Conservation (phyloP, 2,329 filamentous ascomycete genomes). For the Emergomyces orientalis region DNA sequence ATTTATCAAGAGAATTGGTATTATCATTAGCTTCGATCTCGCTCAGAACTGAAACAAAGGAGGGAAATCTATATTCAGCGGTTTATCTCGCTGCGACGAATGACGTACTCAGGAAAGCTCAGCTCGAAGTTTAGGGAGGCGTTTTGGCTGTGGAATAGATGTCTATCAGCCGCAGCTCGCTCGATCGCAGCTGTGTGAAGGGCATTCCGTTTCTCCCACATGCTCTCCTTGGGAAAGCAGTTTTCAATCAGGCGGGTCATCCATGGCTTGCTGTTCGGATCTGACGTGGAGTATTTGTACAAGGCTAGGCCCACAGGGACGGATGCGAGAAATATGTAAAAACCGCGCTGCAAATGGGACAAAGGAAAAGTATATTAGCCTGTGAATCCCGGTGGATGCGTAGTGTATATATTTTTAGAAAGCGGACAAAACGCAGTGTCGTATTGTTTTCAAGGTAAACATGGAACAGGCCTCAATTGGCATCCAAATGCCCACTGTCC, state of each 20-base stretch:
- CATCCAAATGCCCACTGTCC: neutral
- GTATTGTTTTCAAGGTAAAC: neutral
- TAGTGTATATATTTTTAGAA: neutral
- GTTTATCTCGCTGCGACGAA: neutral
- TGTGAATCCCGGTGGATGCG: neutral
- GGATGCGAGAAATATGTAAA: conserved; percentile 38
- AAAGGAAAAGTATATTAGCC: neutral
- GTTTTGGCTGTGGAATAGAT: conserved; percentile 46
- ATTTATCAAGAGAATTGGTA: conserved; percentile 4
- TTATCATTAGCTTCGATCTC: neutral
- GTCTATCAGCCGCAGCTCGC: conserved; percentile 53
- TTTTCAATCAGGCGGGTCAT: conserved; percentile 44
- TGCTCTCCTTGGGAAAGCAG: conserved; percentile 46
- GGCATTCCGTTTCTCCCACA: conserved; percentile 48
- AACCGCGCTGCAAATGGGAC: conserved; percentile 32
- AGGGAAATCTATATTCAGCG: neutral
- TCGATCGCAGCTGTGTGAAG: conserved; percentile 53
- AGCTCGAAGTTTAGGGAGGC: conserved; percentile 43
- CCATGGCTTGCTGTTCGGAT: conserved; percentile 32
- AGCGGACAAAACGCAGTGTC: neutral
- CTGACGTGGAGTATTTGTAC: conserved; percentile 34
- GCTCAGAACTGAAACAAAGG: conserved; percentile 3
- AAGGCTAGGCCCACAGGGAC: conserved; percentile 35
- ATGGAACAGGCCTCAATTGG: neutral
- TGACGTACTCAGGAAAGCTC: conserved; percentile 55